Base-by-base conservation (phyloP, 2,329 filamentous ascomycete species). In the Exserohilum turcica region DNA sequence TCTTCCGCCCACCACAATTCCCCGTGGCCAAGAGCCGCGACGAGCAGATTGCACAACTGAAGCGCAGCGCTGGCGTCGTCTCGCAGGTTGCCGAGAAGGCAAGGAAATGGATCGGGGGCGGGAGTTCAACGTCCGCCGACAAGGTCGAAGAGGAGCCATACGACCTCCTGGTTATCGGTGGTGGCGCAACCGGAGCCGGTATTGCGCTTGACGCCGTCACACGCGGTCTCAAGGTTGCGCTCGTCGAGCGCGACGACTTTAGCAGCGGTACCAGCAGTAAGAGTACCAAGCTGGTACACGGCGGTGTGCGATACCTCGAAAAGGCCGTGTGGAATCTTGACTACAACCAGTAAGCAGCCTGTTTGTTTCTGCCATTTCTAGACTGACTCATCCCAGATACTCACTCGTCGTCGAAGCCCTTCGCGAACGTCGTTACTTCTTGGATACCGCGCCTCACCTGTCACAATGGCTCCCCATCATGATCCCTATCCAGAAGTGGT, bases 271-370 rank as follows among this genome's bases (percentile, higher is more conserved):
- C 90, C 35, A 92, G 88, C 78, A 91, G 88, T 74, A 93, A 93
- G 79, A 92, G 88, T 77, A 94, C 90, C 43, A 94, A 94, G 77
- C 81, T 94, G 47, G 90, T 94, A 15, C 90, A 94, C 75, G 90
- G 90, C 63, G 90, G 90, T 68, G 90, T 94, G 54, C 84, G 90
- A 61, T 94, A 93, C 72, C 80, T 94, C 53, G 90, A 94, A 74
- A 94, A 94, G 79, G 90, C 90, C 48, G 86, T 94, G 43, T 91
- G 87, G 86, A 89, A 92, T 72, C 79, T 93, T 66, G 90, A 94
- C 74, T 92, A 92, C 73, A 87, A 86, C 63, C 90, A 94, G 82
- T 89, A 61, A 66, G 76, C 52, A 9, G n/a, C 28, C 12, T 24
- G 15, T 9, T 4, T 32, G 40, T 6, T 1, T 33, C 15, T 12